phyloP scores from a whole-genome alignment of 805 yeast genomes.

The Wickerhamomyces mucosus region DNA sequence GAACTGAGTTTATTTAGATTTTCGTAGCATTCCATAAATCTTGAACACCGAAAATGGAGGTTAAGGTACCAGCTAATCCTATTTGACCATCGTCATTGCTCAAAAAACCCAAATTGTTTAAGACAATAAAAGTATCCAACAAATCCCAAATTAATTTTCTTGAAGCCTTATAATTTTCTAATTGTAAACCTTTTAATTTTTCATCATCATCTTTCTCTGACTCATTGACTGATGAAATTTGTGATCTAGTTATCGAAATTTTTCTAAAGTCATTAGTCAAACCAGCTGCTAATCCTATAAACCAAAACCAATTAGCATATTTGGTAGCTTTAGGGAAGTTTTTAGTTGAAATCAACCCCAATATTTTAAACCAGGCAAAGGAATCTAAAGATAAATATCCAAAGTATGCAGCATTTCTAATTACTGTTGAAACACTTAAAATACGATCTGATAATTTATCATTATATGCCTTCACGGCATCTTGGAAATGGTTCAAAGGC shows the following conservation, averaged over 20 bases:
- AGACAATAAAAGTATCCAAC: conserved; percentile 67
- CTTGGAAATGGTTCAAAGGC: conserved; percentile 63
- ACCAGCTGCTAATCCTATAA: conserved; percentile 57
- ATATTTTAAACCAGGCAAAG: conserved; percentile 43
- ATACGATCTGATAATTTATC: conserved; percentile 61
- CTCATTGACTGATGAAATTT: conserved; percentile 13
- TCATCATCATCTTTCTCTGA: conserved; percentile 31
- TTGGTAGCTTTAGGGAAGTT: conserved; percentile 42
- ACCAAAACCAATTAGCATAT: conserved; percentile 68
- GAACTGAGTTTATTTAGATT: conserved; percentile 8
- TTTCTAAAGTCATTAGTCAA: conserved; percentile 49
- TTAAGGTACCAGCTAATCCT: conserved; percentile 77
- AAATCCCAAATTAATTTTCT: conserved; percentile 69
- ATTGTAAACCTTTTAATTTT: conserved; percentile 24
- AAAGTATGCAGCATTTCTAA: conserved; percentile 52
- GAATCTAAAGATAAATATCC: conserved; percentile 58
- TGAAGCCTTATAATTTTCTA: conserved; percentile 39
- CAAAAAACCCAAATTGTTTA: conserved; percentile 53
- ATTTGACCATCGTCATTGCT: conserved; percentile 67
- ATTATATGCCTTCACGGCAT: conserved; percentile 58
- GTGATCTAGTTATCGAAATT: conserved; percentile 30
- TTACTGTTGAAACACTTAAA: conserved; percentile 38
- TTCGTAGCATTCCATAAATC: conserved; percentile 54
- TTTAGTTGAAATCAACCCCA: conserved; percentile 43
- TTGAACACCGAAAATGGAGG: conserved; percentile 69